A percentile compares a stretch with the other conserved stretches of the same genome.
Evolutionary conservation across 2,329 filamentous ascomycete genomes (phyloP).

Genomic region (Blastomyces percursus): DNA sequence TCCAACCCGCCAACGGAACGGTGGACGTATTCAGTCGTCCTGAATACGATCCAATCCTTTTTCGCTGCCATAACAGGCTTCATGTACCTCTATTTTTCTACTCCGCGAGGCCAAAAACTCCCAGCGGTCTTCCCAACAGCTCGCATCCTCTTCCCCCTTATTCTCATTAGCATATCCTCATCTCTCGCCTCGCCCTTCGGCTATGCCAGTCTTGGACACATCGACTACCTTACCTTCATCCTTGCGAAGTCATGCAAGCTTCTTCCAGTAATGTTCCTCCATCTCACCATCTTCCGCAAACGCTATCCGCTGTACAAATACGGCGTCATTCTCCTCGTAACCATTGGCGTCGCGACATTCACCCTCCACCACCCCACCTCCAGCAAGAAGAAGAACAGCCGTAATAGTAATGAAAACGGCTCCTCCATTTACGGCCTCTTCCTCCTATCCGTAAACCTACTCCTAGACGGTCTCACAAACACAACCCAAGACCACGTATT

Average conservation of each 20-base stretch:
- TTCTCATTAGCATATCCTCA: conserved; percentile 76
- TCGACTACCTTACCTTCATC: conserved; percentile 97
- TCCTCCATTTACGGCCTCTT: conserved; percentile 61
- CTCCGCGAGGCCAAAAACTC: conserved; percentile 42
- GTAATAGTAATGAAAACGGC: conserved; percentile 46
- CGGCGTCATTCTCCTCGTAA: conserved; percentile 81
- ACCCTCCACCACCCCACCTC: conserved; percentile 71
- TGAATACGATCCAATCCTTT: conserved; percentile 89
- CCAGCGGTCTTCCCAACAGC: conserved; percentile 60
- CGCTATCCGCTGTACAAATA: conserved; percentile 95
- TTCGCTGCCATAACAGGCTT: conserved; percentile 77
- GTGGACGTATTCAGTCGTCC: conserved; percentile 87
- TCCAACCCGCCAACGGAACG: conserved; percentile 45
- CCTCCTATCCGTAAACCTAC: conserved; percentile 74
- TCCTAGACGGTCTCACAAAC: conserved; percentile 94
- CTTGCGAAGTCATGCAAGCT: conserved; percentile 97
- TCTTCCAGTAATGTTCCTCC: conserved; percentile 95
- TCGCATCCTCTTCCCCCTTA: conserved; percentile 63
- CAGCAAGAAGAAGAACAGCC: conserved; percentile 39
- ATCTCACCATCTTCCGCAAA: conserved; percentile 81
- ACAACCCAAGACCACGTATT: conserved; percentile 96
- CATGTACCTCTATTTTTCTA: conserved; percentile 60
- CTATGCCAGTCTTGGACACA: conserved; percentile 81
- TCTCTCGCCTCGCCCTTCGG: conserved; percentile 91
- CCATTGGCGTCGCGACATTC: conserved; percentile 85